These are phyloP conservation scores for Calonectria pseudoreteaudii DNA, from an alignment of 2,329 filamentous ascomycete genomes.

Conservation along the genomic window DNA sequence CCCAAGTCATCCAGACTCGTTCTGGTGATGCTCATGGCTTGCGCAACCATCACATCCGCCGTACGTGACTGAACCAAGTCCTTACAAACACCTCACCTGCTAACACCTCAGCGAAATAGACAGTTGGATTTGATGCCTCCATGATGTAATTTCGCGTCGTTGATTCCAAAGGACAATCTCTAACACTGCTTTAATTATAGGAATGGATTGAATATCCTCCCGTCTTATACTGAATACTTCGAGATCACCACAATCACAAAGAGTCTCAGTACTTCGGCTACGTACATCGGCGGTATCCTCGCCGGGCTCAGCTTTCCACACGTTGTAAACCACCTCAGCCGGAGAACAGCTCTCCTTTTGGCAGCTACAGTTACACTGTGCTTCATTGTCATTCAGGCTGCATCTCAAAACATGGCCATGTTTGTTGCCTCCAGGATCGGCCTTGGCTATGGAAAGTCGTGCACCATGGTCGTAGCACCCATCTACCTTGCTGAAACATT, in stretches of 20 bases:
- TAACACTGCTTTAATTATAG: background rate
- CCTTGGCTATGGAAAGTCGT: slow-evolving; percentile 57
- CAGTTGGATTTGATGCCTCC: background rate
- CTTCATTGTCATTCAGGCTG: slow-evolving; percentile 58
- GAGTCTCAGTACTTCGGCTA: slow-evolving; percentile 62
- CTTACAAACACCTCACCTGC: too few species aligned
- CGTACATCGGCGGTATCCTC: slow-evolving; percentile 7
- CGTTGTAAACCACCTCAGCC: background rate
- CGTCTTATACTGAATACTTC: slow-evolving; percentile 65
- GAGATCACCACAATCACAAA: slow-evolving; percentile 60
- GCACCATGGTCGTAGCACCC: slow-evolving; percentile 57
- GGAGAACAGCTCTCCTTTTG: background rate
- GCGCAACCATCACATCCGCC: background rate
- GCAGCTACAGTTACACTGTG: slow-evolving; percentile 50
- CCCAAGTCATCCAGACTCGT: background rate
- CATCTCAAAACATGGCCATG: slow-evolving; percentile 42
- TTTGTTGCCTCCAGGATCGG: slow-evolving; percentile 50
- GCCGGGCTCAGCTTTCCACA: background rate
- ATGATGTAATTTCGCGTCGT: background rate
- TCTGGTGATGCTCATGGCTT: background rate
- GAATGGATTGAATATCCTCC: slow-evolving; percentile 66
- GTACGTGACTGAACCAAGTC: background rate
- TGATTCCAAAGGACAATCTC: too few species aligned
- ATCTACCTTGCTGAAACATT: slow-evolving; percentile 64
- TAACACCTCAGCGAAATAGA: background rate